phyloP scores from a whole-genome alignment of 2,329 filamentous ascomycete species.

The Penicillium sp. region DNA sequence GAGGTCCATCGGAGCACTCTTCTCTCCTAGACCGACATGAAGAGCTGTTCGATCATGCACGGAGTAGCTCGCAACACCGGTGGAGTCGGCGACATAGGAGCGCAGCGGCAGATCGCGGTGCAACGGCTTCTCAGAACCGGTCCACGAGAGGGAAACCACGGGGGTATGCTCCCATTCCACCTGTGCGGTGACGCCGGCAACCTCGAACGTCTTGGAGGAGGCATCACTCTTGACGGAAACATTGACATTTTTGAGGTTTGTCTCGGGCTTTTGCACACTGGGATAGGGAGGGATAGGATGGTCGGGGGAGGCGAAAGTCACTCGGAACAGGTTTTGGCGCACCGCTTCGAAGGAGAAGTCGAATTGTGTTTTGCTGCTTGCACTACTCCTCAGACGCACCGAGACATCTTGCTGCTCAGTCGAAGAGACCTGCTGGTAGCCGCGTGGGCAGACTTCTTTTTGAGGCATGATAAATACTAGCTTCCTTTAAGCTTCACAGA shows the following conservation, averaged over 20 bases:
- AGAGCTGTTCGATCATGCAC: slow-evolving; percentile 61
- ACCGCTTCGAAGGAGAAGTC: slow-evolving; percentile 64
- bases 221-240: slow-evolving; percentile 31
- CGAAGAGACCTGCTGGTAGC: slow-evolving; percentile 33
- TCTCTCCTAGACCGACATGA: slow-evolving; percentile 70
- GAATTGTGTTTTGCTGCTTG: slow-evolving; percentile 43
- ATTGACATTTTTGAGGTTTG: slow-evolving; percentile 34
- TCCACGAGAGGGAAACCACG: slow-evolving; percentile 56
- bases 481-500: slow-evolving; percentile 7
- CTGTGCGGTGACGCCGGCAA: slow-evolving; percentile 52
- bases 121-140: slow-evolving; percentile 52
- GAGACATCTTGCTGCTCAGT: slow-evolving; percentile 23
- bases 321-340: slow-evolving; percentile 63
- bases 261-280: slow-evolving; percentile 51
- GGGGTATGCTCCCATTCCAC: slow-evolving; percentile 61
- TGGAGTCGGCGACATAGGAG: slow-evolving; percentile 63
- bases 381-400: slow-evolving; percentile 45
- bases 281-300: slow-evolving; percentile 66
- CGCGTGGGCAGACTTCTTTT: slow-evolving; percentile 44
- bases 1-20: slow-evolving; percentile 70
- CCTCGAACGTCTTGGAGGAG: slow-evolving; percentile 45
- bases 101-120: slow-evolving; percentile 63
- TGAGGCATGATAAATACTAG: slow-evolving; percentile 46
- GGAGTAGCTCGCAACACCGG: slow-evolving; percentile 64
- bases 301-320: slow-evolving; percentile 61